phyloP scores from a whole-genome alignment of 768 basidiomycete genomes.

The Pholiota molesta region DNA sequence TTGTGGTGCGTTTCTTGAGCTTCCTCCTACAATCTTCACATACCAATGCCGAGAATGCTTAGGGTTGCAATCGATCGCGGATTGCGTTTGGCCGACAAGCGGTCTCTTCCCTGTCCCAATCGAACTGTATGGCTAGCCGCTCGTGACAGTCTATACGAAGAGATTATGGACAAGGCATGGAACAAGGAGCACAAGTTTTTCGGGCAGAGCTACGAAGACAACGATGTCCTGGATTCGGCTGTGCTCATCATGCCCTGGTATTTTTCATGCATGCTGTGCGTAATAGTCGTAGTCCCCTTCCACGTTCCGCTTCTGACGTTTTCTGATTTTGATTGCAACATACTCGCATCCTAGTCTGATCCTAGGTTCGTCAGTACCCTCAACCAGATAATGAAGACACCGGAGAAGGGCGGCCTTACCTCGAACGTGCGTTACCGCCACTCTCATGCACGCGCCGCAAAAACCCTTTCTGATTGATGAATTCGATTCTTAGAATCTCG shows the following conservation, averaged over 20 bases:
- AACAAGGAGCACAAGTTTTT: slow-evolving; percentile 71
- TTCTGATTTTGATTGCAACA: background rate
- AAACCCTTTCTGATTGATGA: background rate
- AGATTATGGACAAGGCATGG: slow-evolving; percentile 91
- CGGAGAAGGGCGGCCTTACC: slow-evolving; percentile 88
- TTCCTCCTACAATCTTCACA: background rate
- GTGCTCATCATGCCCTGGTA: slow-evolving; percentile 92
- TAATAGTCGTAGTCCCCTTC: slow-evolving; percentile 13
- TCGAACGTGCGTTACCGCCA: slow-evolving; percentile 64
- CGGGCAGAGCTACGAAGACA: slow-evolving; percentile 91
- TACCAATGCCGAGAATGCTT: background rate
- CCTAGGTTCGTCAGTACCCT: slow-evolving; percentile 88
- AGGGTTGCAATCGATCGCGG: slow-evolving; percentile 97
- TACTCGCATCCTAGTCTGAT: slow-evolving; percentile 59
- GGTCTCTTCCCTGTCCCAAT: slow-evolving; percentile 84
- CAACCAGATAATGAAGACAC: slow-evolving; percentile 80
- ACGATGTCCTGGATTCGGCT: slow-evolving; percentile 79
- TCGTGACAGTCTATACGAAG: slow-evolving; percentile 88
- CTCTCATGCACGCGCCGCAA: background rate
- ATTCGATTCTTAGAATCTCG: slow-evolving; percentile 63
- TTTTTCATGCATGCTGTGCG: slow-evolving; percentile 87
- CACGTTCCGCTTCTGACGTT: background rate
- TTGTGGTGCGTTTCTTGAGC: slow-evolving; percentile 62
- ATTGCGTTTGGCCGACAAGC: slow-evolving; percentile 91
- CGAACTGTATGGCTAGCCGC: slow-evolving; percentile 71